These are phyloP conservation scores for Proliferodiscus dingleyae DNA, from an alignment of 2,329 filamentous ascomycete species.

Conservation along the genomic window DNA sequence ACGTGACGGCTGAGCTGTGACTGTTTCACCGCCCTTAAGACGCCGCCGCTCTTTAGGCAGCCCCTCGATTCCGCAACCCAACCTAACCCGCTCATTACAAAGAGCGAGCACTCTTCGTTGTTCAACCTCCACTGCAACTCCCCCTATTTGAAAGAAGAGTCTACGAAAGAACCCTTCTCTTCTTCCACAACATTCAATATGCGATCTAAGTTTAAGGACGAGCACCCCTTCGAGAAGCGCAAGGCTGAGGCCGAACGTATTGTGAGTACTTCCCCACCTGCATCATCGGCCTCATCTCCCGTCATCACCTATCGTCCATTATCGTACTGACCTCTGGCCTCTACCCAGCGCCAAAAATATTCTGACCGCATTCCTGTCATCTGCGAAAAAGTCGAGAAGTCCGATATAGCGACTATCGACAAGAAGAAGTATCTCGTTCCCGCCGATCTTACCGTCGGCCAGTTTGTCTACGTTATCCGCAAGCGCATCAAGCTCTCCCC, in stretches of 20 bases:
- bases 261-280: conserved; percentile 21
- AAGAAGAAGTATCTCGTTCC: conserved; percentile 99
- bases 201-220: conserved; percentile 99
- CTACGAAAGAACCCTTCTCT: background rate
- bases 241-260: conserved; percentile 96
- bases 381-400: conserved; percentile 99
- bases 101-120: conserved; percentile 1
- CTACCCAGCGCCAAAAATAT: conserved; percentile 77
- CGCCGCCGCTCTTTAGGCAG: background rate
- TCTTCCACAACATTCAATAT: conserved; percentile 53
- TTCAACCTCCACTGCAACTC: background rate
- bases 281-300: conserved; percentile 3
- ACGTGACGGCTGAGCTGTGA: background rate
- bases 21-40: background rate
- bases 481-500: conserved; percentile 99
- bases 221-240: conserved; percentile 99
- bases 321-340: conserved; percentile 9
- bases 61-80: background rate
- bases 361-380: conserved; percentile 98
- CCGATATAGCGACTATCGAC: conserved; percentile 98
- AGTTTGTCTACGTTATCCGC: conserved; percentile 99
- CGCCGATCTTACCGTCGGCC: conserved; percentile 93
- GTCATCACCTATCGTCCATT: conserved; percentile 6
- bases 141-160: conserved; percentile 4
- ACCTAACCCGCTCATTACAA: too few species aligned